Evolutionary conservation across 2,329 filamentous ascomycete species (phyloP), one percentile per base, ranked within the genome.

Genomic region (Beauveria sp.): DNA sequence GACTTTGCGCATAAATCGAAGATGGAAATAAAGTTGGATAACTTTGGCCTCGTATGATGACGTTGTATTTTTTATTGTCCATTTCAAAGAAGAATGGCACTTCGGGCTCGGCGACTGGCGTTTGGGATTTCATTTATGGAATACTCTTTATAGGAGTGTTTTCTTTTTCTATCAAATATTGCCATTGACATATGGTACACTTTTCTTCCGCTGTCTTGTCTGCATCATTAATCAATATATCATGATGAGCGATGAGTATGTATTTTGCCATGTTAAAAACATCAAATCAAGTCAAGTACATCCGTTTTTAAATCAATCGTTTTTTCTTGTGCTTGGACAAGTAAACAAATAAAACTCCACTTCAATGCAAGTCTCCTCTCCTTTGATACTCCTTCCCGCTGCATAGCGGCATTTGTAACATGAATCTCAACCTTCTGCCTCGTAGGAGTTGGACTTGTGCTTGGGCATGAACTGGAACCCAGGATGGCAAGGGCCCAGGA

Each of bases 401-500:
- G n/a, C 20, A 22, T 50, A n/a, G 30, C n/a, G 2, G n/a, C 8
- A 12, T 24, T 18, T 20, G 5, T 16, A 10, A 24, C n/a, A 47
- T 26, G 3, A n/a, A 18, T 22, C 47, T 67, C 74, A 88, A 54
- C 88, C 88, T 70, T 91, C 87, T 1, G 86, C 88, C 74, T 92
- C 91, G 54, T 96, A 96, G 58, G 87, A 85, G 72, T 96, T 96
- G 52, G 91, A 95, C 80, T 96, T 98, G 79, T 99, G 95, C 81
- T 99, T 99, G 3, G 95, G 95, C 77, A 93, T 86, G 77, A 98
- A 99, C 66, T 89, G 87, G 81, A 98, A 99, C 68, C 90, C 88
- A 45, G 90, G 86, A 67, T 96, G 91, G 7, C 91, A 90, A 51
- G 91, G 91, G 8, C 95, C 95, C 20, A 99, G 82, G 79, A 96